phyloP scores from a whole-genome alignment of 2,329 filamentous ascomycete genomes.

The Penicillium sp. region DNA sequence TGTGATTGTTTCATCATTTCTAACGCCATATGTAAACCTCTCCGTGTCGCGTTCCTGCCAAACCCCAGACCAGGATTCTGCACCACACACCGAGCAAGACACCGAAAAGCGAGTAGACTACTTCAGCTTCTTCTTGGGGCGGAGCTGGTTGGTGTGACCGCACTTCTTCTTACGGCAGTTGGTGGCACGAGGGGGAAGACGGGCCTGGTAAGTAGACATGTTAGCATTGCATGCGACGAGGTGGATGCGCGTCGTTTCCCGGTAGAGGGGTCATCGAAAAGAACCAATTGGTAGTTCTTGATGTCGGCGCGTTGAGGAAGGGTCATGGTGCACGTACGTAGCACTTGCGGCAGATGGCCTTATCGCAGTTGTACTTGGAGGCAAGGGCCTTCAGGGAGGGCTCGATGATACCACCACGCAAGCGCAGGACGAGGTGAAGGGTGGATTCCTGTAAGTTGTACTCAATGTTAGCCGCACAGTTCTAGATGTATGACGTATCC shows the following conservation, averaged over 20 bases:
- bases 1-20: conserved; percentile 47
- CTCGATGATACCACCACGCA: conserved; percentile 99
- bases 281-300: background rate
- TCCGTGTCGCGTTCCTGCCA: conserved; percentile 44
- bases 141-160: conserved; percentile 99
- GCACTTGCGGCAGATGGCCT: conserved; percentile 99
- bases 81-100: conserved; percentile 55
- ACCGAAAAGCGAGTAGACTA: conserved; percentile 56
- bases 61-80: conserved; percentile 38
- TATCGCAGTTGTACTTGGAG: conserved; percentile 99
- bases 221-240: conserved; percentile 2
- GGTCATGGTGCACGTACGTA: conserved; percentile 70
- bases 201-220: conserved; percentile 56
- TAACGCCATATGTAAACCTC: conserved; percentile 47
- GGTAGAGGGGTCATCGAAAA: background rate
- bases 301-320: conserved; percentile 1
- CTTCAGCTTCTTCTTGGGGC: conserved; percentile 99
- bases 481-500: conserved; percentile 5
- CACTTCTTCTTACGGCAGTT: conserved; percentile 99
- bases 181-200: conserved; percentile 96
- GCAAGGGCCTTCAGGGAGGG: conserved; percentile 97
- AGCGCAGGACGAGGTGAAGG: conserved; percentile 96
- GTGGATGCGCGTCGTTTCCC: background rate
- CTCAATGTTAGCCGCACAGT: conserved; percentile 41
- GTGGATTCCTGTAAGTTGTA: conserved; percentile 78